Evolutionary conservation across 2,329 filamentous ascomycete genomes (phyloP), one percentile per base, ranked within the genome.

Genomic region (Pyricularia grisea): DNA sequence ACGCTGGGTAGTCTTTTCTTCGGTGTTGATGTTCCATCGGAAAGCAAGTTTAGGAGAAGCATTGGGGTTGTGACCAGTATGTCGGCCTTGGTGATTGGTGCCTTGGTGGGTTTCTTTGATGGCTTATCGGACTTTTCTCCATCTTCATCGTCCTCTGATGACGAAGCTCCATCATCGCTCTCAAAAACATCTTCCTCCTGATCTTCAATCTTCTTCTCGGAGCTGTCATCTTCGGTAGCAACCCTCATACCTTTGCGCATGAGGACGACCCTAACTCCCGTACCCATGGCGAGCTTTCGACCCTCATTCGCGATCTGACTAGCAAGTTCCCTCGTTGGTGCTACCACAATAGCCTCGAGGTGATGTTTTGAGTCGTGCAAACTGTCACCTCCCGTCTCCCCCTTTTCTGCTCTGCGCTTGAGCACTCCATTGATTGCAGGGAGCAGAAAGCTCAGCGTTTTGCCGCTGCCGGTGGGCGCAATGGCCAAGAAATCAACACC

Each of bases 391-490:
- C 73, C 67, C 12, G 58, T 28, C 23, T 50, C 61, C 23, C 25
- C 67, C 7, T 25, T 31, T 3, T 83, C 79, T 0, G 84, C 81
- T 61, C 85, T 80, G 68, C 85, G 80, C 71, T 85, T 83, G 73
- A 92, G 82, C 61, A 97, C 88, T 65, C 87, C 85, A 75, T 97
- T 90, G 73, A 99, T 88, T 3, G 93, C 85, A 0, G 94, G 94
- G 61, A 99, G 91, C 74, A 98, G 79, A 75, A 97, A 99, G 23
- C 93, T 93, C 72, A 99, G 82, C 0, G 95, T 99, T 83, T 99
- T 99, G 64, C 95, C 95, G 77, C 94, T 98, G 28, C 95, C 95
- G 0, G 95, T 99, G 1, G 95, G 95, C 3, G 95, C 95, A 63
- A 98, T 89, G 0, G 92, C 92, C 71, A 99, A 79, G 58, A 99